Percentiles rank a stretch among this genome's conserved stretches.
These are phyloP conservation scores for Elaeagnus macrophylla DNA, from an alignment of 306 rosid species.

Conservation along the genomic window DNA sequence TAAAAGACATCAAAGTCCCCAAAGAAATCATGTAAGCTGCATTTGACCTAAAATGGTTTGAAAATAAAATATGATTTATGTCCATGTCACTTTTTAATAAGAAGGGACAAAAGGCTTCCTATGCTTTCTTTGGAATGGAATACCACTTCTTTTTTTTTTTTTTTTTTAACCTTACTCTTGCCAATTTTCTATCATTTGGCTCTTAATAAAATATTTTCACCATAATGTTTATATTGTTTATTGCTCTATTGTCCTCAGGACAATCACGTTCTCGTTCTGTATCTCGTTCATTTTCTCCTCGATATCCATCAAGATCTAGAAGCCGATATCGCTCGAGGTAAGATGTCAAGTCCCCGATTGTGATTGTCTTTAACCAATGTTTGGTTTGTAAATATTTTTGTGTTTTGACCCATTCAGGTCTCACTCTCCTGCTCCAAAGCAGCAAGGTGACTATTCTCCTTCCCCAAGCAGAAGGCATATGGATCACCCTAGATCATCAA, in stretches of 20 bases:
- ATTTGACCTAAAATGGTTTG: too few relatives aligned
- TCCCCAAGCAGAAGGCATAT: conserved; percentile 47
- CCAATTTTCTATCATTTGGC: not conserved
- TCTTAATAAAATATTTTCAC: not conserved
- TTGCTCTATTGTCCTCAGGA: conserved; percentile 32
- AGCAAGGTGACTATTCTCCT: conserved; percentile 58
- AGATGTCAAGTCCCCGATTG: conserved; percentile 14
- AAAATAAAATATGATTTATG: too few relatives aligned
- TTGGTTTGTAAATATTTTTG: conserved; percentile 9
- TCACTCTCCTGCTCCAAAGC: conserved; percentile 78
- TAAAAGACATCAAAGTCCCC: too few relatives aligned
- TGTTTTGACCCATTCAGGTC: conserved; percentile 49
- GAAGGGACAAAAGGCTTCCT: too few relatives aligned
- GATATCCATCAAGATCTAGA: conserved; percentile 65
- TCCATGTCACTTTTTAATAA: too few relatives aligned
- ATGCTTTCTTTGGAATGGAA: too few relatives aligned
- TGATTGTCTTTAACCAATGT: not conserved
- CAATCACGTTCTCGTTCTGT: conserved; percentile 56
- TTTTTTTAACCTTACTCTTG: too few relatives aligned
- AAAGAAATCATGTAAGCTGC: too few relatives aligned
- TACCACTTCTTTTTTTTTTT: too few relatives aligned
- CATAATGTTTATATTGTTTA: conserved; percentile 2
- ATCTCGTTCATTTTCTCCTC: conserved; percentile 52
- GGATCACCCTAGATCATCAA: conserved; percentile 70
- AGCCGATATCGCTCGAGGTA: conserved; percentile 79